phyloP scores from a whole-genome alignment of 805 yeast species.

The Helenozyma baotianmanensis region DNA sequence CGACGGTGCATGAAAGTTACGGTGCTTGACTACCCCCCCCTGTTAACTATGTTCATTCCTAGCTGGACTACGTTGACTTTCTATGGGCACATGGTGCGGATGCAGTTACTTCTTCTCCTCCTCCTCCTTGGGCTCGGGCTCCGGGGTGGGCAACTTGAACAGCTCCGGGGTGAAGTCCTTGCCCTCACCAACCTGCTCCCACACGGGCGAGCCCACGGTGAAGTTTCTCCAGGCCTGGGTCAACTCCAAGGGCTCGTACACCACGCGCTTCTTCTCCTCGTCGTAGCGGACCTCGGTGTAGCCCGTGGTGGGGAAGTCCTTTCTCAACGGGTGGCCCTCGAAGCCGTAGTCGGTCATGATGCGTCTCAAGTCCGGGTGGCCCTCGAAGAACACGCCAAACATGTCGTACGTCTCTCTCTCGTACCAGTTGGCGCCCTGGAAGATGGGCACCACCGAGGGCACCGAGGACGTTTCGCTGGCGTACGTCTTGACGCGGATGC shows the following conservation, averaged over 20 bases:
- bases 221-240: conserved; percentile 92
- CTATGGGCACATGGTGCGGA: conserved; percentile 2
- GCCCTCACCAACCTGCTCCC: conserved; percentile 92
- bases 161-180: conserved; percentile 74
- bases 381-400: conserved; percentile 83
- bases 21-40: too few species aligned
- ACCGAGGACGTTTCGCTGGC: conserved; percentile 80
- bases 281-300: conserved; percentile 88
- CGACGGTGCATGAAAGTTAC: too few species aligned
- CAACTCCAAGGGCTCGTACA: conserved; percentile 84
- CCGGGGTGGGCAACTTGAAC: conserved; percentile 78
- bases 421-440: conserved; percentile 83
- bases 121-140: conserved; percentile 56
- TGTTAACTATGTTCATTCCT: too few species aligned
- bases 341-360: conserved; percentile 90
- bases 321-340: conserved; percentile 87
- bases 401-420: conserved; percentile 87
- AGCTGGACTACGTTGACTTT: too few species aligned
- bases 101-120: conserved; percentile 20
- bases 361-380: conserved; percentile 85
- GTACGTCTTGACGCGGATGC: conserved; percentile 84
- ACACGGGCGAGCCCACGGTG: conserved; percentile 79
- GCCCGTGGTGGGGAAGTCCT: conserved; percentile 91
- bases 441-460: conserved; percentile 70
- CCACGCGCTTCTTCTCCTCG: conserved; percentile 84